Conservation (phyloP, 2,329 filamentous ascomycete species). For the Colletotrichum lini region DNA sequence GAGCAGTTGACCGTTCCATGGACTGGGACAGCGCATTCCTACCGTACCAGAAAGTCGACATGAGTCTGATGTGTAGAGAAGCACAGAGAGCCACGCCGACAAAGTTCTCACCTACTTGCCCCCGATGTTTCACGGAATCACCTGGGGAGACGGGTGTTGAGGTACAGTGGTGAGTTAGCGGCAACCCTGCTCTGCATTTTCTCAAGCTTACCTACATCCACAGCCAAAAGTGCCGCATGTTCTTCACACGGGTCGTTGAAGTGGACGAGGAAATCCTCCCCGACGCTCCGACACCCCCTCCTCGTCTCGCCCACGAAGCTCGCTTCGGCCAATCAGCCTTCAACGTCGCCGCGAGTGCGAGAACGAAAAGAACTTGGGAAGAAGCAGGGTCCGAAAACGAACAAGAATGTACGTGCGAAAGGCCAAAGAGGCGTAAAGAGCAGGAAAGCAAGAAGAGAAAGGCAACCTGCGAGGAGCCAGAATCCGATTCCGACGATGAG, state of each 20-base stretch:
- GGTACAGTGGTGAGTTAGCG: background rate
- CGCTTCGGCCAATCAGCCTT: background rate
- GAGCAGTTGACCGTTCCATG: background rate
- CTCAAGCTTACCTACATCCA: background rate
- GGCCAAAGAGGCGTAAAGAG: background rate
- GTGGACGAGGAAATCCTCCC: background rate
- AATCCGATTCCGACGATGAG: slow-evolving; percentile 6
- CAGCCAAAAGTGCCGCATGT: slow-evolving; percentile 3
- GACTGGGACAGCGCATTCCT: background rate
- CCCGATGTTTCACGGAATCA: background rate
- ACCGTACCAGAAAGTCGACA: background rate
- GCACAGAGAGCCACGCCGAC: background rate
- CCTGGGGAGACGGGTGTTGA: background rate
- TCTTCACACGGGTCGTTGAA: slow-evolving; percentile 1
- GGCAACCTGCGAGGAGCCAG: background rate
- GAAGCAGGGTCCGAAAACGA: background rate
- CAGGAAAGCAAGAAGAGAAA: background rate
- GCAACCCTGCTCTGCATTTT: too few species aligned
- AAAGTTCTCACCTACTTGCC: background rate
- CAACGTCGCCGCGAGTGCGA: background rate
- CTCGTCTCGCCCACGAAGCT: background rate
- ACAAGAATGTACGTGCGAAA: background rate
- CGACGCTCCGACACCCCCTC: background rate
- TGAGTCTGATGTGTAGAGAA: slow-evolving; percentile 14
- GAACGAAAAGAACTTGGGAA: background rate